A percentile compares a stretch with the other conserved stretches of the same genome.
Evolutionary conservation across 2,329 filamentous ascomycete species (phyloP).

Genomic region (Verticillium dahliae): DNA sequence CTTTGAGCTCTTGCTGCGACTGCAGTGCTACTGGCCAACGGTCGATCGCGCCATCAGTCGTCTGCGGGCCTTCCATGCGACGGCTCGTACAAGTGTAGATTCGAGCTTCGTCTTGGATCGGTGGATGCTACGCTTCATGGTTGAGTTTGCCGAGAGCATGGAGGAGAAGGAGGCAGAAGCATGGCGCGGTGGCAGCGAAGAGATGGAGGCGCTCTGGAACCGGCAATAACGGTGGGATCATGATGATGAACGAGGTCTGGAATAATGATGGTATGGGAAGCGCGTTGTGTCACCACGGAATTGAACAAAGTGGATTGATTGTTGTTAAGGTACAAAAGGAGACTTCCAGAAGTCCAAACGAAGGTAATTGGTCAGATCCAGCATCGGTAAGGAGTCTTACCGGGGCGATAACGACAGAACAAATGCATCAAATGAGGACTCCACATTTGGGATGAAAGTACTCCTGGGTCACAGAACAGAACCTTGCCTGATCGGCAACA

Average conservation of each 20-base stretch:
- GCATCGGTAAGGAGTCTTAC: too few species aligned
- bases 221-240: neutral
- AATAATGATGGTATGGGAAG: neutral
- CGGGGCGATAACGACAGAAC: too few species aligned
- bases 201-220: constrained; percentile 13
- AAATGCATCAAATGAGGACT: too few species aligned
- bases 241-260: neutral
- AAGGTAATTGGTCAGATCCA: too few species aligned
- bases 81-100: constrained; percentile 27
- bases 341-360: too few species aligned
- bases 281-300: too few species aligned
- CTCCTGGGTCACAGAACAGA: too few species aligned
- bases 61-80: constrained; percentile 32
- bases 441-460: too few species aligned
- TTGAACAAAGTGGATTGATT: too few species aligned
- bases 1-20: constrained; percentile 31
- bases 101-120: constrained; percentile 30
- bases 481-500: too few species aligned
- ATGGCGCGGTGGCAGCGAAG: constrained; percentile 9
- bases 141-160: constrained; percentile 22
- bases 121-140: constrained; percentile 33
- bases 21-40: constrained; percentile 33
- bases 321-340: too few species aligned
- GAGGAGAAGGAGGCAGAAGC: constrained; percentile 16
- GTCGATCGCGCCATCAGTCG: constrained; percentile 29